These are phyloP conservation scores for Solanum pinnatisectum DNA, from an alignment of 257 asterid genomes.

Conservation along the genomic window DNA sequence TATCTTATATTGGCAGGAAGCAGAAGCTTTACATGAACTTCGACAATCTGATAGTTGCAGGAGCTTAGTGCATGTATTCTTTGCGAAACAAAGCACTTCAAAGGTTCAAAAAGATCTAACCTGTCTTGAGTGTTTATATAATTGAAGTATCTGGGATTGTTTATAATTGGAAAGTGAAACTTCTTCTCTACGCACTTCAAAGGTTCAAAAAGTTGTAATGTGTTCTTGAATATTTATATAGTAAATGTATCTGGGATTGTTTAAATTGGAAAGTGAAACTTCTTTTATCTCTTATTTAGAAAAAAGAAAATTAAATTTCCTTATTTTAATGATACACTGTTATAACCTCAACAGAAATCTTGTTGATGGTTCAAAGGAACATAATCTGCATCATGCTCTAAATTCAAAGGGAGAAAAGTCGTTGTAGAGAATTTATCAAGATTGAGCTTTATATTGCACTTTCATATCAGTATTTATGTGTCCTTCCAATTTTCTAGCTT, in stretches of 20 bases:
- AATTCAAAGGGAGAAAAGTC: not conserved
- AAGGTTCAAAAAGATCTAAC: conserved; percentile 26
- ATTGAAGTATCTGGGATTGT: not conserved
- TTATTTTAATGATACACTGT: not conserved
- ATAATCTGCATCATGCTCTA: not conserved
- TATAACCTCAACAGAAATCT: not conserved
- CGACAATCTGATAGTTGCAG: conserved; percentile 49
- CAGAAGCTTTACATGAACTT: conserved; percentile 46
- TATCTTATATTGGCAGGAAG: conserved; percentile 31
- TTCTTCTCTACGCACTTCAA: conserved; percentile 4
- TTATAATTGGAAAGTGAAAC: not conserved
- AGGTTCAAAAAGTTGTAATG: conserved; percentile 22
- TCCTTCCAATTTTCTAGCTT: not conserved
- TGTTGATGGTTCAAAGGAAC: not conserved
- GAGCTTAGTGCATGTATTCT: conserved; percentile 45
- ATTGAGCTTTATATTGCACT: not conserved
- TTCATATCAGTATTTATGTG: not conserved
- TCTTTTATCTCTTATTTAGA: not conserved
- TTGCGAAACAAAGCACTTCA: conserved; percentile 35
- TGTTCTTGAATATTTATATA: not conserved
- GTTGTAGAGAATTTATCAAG: not conserved
- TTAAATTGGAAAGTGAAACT: not conserved
- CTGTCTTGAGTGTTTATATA: not conserved
- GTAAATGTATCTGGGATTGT: not conserved
- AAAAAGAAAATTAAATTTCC: not conserved